Evolutionary conservation across 2,329 filamentous ascomycete species (phyloP), one percentile per base, ranked within the genome.

Genomic region (Alternaria sp.): DNA sequence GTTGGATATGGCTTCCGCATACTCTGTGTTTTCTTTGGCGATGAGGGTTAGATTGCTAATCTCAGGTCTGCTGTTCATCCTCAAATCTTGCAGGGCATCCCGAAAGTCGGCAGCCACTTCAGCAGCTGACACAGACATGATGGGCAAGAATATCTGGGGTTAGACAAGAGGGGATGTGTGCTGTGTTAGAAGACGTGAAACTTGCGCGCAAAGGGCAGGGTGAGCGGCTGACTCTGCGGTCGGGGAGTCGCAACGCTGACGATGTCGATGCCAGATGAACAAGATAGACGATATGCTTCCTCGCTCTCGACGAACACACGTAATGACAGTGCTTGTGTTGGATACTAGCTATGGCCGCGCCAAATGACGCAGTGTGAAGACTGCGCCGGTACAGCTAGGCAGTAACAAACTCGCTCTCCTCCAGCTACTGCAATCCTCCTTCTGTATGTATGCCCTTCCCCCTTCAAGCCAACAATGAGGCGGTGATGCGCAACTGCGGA

Each of bases 1-100:
- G 75, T 93, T 89, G 18, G 96, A 94, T 75, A 99, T 98, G 69
- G 92, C 93, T 80, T 96, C 89, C 37, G 96, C 96, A 84, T 97
- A 92, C 82, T 97, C 94, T 70, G 94, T 97, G 76, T 97, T 97
- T 82, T 99, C 96, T 81, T 96, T 93, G 64, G 96, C 96, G 82
- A 99, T 98, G 80, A 97, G 90, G 66, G 96, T 99, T 82, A 99
- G 83, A 82, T 96, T 98, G 86, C 92, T 95, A 81, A 99, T 99
- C 82, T 98, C 95, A 82, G 93, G 93, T 77, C 94, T 91, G 82
- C 93, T 93, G 83, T 97, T 97, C 78, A 90, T 88, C 70, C 92
- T 92, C 75, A 99, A 86, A 81, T 97, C 95, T 83, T 97, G 92
- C 78, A 99, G 85, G 58, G 94, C 96, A 77, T 93, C 92, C 79